Percentiles rank a stretch among this genome's conserved stretches.
phyloP scores from a whole-genome alignment of 495 filamentous ascomycete genomes.

The Tuber borchii region DNA sequence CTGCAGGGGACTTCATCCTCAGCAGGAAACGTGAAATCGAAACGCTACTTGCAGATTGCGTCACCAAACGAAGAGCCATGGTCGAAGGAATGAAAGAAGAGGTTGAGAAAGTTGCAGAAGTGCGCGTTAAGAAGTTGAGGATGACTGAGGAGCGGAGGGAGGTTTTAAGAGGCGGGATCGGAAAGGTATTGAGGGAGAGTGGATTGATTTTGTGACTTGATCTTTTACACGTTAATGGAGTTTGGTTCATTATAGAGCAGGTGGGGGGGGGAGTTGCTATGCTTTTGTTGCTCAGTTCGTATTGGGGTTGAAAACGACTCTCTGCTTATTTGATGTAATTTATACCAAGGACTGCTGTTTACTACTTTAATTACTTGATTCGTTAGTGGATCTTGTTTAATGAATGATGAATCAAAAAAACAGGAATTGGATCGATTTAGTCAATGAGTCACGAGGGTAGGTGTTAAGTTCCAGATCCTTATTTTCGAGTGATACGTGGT shows the following conservation, averaged over 20 bases:
- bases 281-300: background rate
- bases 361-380: background rate
- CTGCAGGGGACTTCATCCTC: slow-evolving; percentile 33
- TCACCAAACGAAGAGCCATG: slow-evolving; percentile 24
- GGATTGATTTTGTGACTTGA: slow-evolving; percentile 14
- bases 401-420: background rate
- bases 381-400: background rate
- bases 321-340: slow-evolving; percentile 3
- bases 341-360: background rate
- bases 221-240: background rate
- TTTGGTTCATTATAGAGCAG: background rate
- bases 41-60: slow-evolving; percentile 70
- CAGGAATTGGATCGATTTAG: background rate
- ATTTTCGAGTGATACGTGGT: background rate
- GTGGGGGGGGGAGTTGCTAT: background rate
- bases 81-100: slow-evolving; percentile 68
- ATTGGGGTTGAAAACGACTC: background rate
- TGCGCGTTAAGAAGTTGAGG: slow-evolving; percentile 27
- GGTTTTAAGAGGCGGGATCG: slow-evolving; percentile 28
- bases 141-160: slow-evolving; percentile 33
- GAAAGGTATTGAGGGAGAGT: slow-evolving; percentile 30
- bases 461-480: background rate
- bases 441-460: background rate
- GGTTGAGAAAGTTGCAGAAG: slow-evolving; percentile 44
- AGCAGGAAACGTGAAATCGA: slow-evolving; percentile 63